These are phyloP conservation scores for Kluyveromyces wickerhamii DNA, from an alignment of 805 yeast genomes.

Conservation along the genomic window DNA sequence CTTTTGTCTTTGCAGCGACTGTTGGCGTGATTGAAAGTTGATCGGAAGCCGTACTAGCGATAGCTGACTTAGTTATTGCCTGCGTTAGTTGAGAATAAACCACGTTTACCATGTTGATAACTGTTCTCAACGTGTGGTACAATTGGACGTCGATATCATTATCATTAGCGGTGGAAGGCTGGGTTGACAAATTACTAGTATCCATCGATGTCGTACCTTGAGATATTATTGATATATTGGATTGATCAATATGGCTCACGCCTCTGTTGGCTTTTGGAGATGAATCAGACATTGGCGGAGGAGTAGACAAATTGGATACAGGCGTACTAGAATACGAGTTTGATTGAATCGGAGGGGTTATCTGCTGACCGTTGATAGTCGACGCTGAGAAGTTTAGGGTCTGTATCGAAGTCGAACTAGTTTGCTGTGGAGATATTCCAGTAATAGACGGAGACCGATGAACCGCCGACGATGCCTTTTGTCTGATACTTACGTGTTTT, in stretches of 20 bases:
- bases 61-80: conserved; percentile 59
- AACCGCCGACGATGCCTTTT: conserved; percentile 3
- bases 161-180: conserved; percentile 11
- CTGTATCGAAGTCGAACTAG: neutral
- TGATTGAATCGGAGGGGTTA: conserved; percentile 1
- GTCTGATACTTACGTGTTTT: conserved; percentile 1
- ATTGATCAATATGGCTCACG: neutral
- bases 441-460: conserved; percentile 1
- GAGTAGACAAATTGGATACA: conserved; percentile 6
- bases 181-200: neutral
- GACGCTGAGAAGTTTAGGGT: neutral
- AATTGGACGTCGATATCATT: conserved; percentile 59
- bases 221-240: neutral
- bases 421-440: conserved; percentile 1
- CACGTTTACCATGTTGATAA: conserved; percentile 62
- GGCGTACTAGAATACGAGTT: neutral
- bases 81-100: conserved; percentile 67
- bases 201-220: conserved; percentile 1
- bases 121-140: conserved; percentile 53
- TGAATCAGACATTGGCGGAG: conserved; percentile 11
- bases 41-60: conserved; percentile 37
- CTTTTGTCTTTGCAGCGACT: conserved; percentile 61
- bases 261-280: conserved; percentile 2
- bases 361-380: neutral
- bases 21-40: conserved; percentile 20